These are phyloP conservation scores for Colletotrichum sojae DNA, from an alignment of 2,329 filamentous ascomycete genomes.

Conservation along the genomic window DNA sequence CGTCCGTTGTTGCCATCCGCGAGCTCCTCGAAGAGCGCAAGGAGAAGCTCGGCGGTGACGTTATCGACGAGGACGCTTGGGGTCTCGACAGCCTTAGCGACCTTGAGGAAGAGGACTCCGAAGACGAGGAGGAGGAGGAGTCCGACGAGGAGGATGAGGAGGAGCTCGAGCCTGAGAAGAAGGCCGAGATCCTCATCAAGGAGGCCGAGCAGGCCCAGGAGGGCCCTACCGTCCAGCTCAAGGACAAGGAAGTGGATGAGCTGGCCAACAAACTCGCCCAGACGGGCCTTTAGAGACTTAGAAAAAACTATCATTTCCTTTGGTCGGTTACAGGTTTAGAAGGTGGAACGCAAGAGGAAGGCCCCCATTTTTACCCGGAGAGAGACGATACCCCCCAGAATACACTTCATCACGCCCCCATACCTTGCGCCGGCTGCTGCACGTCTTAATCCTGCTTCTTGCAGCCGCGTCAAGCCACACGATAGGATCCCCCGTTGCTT, in stretches of 20 bases:
- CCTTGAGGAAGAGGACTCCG: conserved; percentile 83
- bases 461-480: neutral
- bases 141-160: conserved; percentile 77
- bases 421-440: neutral
- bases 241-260: conserved; percentile 85
- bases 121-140: conserved; percentile 77
- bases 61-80: conserved; percentile 84
- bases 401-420: conserved; percentile 33
- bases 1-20: conserved; percentile 76
- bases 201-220: conserved; percentile 81
- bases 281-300: conserved; percentile 67
- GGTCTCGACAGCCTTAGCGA: conserved; percentile 89
- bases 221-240: conserved; percentile 78
- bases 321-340: conserved; percentile 38
- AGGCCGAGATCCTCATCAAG: conserved; percentile 78
- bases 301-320: conserved; percentile 29
- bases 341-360: conserved; percentile 40
- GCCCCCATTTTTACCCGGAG: conserved; percentile 32
- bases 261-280: conserved; percentile 83
- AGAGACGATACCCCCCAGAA: conserved; percentile 42
- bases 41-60: conserved; percentile 76
- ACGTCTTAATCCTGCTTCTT: neutral
- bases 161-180: conserved; percentile 70
- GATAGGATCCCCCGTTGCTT: neutral
- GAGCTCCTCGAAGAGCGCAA: conserved; percentile 83